Evolutionary conservation across 371 early-diverging fungal genomes (phyloP).

Genomic region (Chytridiales sp.): DNA sequence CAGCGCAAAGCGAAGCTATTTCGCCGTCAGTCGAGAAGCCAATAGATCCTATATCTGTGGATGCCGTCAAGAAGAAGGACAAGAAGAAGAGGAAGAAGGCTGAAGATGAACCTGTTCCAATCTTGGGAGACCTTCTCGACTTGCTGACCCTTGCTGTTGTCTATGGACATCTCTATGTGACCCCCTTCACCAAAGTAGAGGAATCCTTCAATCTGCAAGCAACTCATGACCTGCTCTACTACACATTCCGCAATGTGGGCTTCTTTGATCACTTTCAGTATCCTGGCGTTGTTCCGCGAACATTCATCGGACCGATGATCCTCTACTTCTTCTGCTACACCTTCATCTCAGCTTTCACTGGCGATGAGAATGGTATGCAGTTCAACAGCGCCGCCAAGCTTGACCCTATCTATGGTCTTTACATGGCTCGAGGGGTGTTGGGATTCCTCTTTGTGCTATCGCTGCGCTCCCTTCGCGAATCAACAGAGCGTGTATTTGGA

Average conservation of each 20-base stretch:
- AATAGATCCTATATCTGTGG: too few species aligned
- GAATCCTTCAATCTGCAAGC: slow-evolving; percentile 95
- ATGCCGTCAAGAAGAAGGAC: too few species aligned
- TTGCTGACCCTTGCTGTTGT: slow-evolving; percentile 1
- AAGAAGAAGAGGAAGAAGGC: too few species aligned
- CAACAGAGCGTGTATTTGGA: slow-evolving; percentile 52
- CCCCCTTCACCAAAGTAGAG: slow-evolving; percentile 93
- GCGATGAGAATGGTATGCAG: not conserved
- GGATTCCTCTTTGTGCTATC: slow-evolving; percentile 20
- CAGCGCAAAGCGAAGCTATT: too few species aligned
- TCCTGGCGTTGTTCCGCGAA: slow-evolving; percentile 93
- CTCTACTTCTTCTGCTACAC: slow-evolving; percentile 15
- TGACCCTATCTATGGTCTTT: not conserved
- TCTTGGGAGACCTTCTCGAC: slow-evolving; percentile 3
- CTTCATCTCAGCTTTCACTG: slow-evolving; percentile 4
- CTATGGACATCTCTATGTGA: slow-evolving; percentile 13
- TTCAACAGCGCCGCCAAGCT: not conserved
- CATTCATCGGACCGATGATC: slow-evolving; percentile 78
- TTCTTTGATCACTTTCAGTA: slow-evolving; percentile 54
- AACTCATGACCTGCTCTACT: slow-evolving; percentile 74
- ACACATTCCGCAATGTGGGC: slow-evolving; percentile 26
- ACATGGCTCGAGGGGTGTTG: slow-evolving; percentile 12
- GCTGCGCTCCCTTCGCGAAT: slow-evolving; percentile 13
- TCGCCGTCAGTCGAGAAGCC: too few species aligned
- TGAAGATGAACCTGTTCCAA: too few species aligned